Evolutionary conservation across 2,329 filamentous ascomycete species (phyloP).

Genomic region (Leptoxyphium fumago): DNA sequence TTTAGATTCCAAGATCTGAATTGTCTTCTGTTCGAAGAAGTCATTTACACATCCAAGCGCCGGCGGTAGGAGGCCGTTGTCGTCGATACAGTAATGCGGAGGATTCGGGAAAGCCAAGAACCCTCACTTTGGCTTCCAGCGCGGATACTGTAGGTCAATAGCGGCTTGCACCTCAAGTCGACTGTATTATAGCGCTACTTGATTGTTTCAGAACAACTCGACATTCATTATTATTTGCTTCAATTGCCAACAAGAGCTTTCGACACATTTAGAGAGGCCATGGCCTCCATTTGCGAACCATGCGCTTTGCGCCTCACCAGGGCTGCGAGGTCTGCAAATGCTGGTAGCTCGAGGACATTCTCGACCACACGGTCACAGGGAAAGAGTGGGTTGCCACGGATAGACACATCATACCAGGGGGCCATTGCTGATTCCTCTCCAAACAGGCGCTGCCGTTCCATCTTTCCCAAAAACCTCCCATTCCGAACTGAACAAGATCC

Average conservation of each 20-base stretch:
- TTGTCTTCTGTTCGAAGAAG: too few relatives aligned
- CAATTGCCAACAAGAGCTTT: neutral
- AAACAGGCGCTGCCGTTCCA: conserved; percentile 22
- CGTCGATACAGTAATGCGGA: neutral
- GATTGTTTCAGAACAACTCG: neutral
- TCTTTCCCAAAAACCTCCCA: conserved; percentile 26
- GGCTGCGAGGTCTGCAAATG: conserved; percentile 7
- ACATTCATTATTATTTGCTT: neutral
- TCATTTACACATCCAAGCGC: too few relatives aligned
- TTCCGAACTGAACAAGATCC: conserved; percentile 25
- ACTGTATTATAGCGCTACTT: too few relatives aligned
- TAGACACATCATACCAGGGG: neutral
- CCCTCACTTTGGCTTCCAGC: too few relatives aligned
- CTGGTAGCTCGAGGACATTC: conserved; percentile 12
- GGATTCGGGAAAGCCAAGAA: neutral
- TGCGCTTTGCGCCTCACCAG: conserved; percentile 19
- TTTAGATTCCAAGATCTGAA: too few relatives aligned
- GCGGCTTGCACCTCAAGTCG: too few relatives aligned
- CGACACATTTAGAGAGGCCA: conserved; percentile 2
- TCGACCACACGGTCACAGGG: conserved; percentile 7
- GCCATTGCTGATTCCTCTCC: neutral
- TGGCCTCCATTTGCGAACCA: conserved; percentile 17
- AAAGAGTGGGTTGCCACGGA: conserved; percentile 1
- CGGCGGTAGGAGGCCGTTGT: too few relatives aligned
- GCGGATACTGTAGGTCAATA: too few relatives aligned